phyloP scores from a whole-genome alignment of 2,329 filamentous ascomycete species.

The Aurifilum marmelostoma region DNA sequence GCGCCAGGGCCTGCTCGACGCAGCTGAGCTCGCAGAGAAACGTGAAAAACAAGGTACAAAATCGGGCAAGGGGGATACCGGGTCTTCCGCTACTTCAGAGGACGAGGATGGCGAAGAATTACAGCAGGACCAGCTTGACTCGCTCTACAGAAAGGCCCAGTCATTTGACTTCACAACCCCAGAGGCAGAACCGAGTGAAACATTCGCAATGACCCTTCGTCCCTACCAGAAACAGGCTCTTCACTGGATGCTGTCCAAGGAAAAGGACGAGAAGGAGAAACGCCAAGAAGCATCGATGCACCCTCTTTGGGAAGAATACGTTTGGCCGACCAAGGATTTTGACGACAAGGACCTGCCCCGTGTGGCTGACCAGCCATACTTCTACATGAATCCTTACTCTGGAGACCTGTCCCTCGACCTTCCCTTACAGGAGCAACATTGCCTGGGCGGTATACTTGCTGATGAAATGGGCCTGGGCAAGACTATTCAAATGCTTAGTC shows the following conservation, averaged over 20 bases:
- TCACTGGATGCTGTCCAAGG: slow-evolving; percentile 95
- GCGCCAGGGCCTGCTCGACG: slow-evolving; percentile 80
- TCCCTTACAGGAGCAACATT: slow-evolving; percentile 91
- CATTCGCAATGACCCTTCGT: slow-evolving; percentile 80
- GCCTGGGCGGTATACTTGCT: slow-evolving; percentile 87
- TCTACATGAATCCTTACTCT: slow-evolving; percentile 97
- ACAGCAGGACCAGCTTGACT: slow-evolving; percentile 93
- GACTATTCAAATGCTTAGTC: slow-evolving; percentile 96
- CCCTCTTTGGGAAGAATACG: slow-evolving; percentile 95
- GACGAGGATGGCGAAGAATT: slow-evolving; percentile 86
- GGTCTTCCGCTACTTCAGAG: slow-evolving; percentile 60
- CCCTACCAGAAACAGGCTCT: slow-evolving; percentile 96
- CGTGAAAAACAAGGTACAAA: slow-evolving; percentile 57
- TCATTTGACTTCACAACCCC: slow-evolving; percentile 95
- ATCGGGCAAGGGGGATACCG: slow-evolving; percentile 34
- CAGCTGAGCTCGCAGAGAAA: slow-evolving; percentile 86
- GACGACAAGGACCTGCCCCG: slow-evolving; percentile 75
- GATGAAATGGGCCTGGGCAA: slow-evolving; percentile 99
- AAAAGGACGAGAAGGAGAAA: slow-evolving; percentile 74
- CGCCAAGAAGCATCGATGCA: slow-evolving; percentile 83
- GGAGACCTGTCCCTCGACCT: slow-evolving; percentile 92
- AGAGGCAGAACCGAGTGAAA: slow-evolving; percentile 78
- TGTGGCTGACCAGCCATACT: slow-evolving; percentile 69
- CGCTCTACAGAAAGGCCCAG: slow-evolving; percentile 92
- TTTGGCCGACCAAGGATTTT: slow-evolving; percentile 84